Evolutionary conservation across 257 asterid genomes (phyloP), one percentile per base, ranked within the genome.

Genomic region (Handroanthus guayacan): DNA sequence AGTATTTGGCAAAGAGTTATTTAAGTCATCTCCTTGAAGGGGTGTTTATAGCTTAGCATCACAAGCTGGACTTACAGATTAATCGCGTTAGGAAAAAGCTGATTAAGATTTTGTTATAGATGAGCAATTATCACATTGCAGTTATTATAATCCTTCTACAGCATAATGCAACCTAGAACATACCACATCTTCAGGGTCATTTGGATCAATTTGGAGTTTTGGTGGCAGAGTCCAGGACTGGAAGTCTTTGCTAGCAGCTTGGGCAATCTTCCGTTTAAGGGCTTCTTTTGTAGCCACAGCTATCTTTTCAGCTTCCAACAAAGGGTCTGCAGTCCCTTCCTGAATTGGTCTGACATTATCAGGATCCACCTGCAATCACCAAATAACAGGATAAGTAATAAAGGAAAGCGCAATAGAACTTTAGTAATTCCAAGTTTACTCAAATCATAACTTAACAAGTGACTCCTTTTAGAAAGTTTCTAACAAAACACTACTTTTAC

Each of bases 121-220:
- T 45, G 58, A 58, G 57, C 66, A 38, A 18, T 14, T 58, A 43
- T n/a, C 20, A 62, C 18, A 18, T 10, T 63, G 31, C 12, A 38
- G 62, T 55, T 8, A 50, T 57, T 51, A 43, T 76, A 57, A 14
- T 55, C 52, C 4, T 43, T 38, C 11, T 13, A 3, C 18, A 67
- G 25, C 56, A 52, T 48, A 62, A 10, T 18, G 65, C 9, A 44
- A 72, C 52, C 62, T 6, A 8, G 37, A 71, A 16, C 88, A 47
- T 87, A 89, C 95, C 91, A 89, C 91, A 58, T 89, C 95, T 80
- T 89, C 95, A 34, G 95, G 86, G 82, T 89, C 95, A 78, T 87
- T 82, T 65, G 89, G 86, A 20, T 86, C 89, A 71, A 87, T 87
- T 9, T 82, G 89, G 72, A 89, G 95, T 82, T 87, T 89, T 50